Percentiles rank a stretch among this genome's conserved stretches.
Evolutionary conservation across 805 yeast species (phyloP).

Genomic region (Teunomyces aglyptinius): DNA sequence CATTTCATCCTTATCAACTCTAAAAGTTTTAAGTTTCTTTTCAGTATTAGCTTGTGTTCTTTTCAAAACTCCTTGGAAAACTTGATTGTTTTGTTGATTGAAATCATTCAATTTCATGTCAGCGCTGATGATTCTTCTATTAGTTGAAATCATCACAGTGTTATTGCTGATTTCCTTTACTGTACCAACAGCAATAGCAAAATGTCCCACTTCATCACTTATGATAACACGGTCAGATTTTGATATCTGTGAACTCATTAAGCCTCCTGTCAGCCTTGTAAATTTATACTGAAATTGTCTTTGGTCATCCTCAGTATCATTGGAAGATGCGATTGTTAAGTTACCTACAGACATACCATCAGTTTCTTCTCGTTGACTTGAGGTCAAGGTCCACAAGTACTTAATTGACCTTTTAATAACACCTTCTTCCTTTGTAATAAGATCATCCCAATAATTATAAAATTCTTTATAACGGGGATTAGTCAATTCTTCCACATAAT

Average conservation of each 20-base stretch:
- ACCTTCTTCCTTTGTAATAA: constrained; percentile 73
- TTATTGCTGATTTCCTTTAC: constrained; percentile 45
- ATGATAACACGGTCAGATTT: constrained; percentile 64
- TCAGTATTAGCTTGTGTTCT: not conserved
- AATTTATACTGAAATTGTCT: constrained; percentile 48
- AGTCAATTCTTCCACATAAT: constrained; percentile 50
- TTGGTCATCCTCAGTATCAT: constrained; percentile 21
- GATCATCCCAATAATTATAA: constrained; percentile 68
- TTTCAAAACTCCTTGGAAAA: constrained; percentile 47
- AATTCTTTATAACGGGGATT: constrained; percentile 48
- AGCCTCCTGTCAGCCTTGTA: constrained; percentile 24
- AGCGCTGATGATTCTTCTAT: constrained; percentile 50
- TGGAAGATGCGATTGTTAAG: constrained; percentile 38
- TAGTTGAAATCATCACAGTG: constrained; percentile 48
- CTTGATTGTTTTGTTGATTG: constrained; percentile 42
- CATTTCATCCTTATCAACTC: constrained; percentile 81
- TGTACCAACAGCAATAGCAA: constrained; percentile 65
- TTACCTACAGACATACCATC: constrained; percentile 60
- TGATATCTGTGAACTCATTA: constrained; percentile 44
- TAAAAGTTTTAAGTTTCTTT: constrained; percentile 31
- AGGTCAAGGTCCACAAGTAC: constrained; percentile 68
- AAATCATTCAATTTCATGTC: constrained; percentile 42
- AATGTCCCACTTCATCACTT: constrained; percentile 80
- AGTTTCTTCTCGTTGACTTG: constrained; percentile 55
- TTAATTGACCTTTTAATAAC: constrained; percentile 49